Conservation (phyloP, 495 filamentous ascomycete species). For the Aspergillus conjunctus region DNA sequence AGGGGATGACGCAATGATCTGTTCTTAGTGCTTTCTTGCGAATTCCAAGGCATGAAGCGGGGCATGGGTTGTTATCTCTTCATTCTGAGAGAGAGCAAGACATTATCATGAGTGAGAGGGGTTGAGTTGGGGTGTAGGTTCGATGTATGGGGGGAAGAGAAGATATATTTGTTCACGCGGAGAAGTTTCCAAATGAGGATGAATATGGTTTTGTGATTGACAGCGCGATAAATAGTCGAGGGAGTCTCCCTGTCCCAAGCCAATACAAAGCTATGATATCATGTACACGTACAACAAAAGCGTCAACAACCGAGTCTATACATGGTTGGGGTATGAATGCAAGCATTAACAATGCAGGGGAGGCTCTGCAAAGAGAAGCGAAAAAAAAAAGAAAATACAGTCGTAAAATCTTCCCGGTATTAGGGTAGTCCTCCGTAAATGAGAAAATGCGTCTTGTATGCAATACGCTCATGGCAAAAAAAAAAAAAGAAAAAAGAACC, state of each 20-base stretch:
- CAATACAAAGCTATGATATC: constrained; percentile 29
- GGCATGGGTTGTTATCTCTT: not conserved
- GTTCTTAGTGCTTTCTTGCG: not conserved
- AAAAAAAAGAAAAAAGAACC: constrained; percentile 7
- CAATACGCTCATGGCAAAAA: constrained; percentile 27
- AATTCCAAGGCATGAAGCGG: not conserved
- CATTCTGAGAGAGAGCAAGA: not conserved
- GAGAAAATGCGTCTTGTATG: constrained; percentile 24
- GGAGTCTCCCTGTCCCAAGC: constrained; percentile 8
- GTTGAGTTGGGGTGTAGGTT: no score
- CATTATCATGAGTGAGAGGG: no score
- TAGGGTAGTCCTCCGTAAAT: constrained; percentile 8
- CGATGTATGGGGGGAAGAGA: no score
- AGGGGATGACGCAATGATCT: not conserved
- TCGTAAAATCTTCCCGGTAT: constrained; percentile 12
- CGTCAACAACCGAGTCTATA: constrained; percentile 27
- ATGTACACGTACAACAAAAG: constrained; percentile 31
- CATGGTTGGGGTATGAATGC: constrained; percentile 25
- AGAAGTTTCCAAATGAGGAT: no score
- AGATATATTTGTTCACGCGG: no score
- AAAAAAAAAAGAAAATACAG: constrained; percentile 12
- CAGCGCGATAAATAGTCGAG: constrained; percentile 14
- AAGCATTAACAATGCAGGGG: constrained; percentile 23
- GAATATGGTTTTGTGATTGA: constrained; percentile 20
- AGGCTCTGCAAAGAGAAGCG: constrained; percentile 17